phyloP scores from a whole-genome alignment of 768 basidiomycete genomes.

The Filobasidium wieringae region DNA sequence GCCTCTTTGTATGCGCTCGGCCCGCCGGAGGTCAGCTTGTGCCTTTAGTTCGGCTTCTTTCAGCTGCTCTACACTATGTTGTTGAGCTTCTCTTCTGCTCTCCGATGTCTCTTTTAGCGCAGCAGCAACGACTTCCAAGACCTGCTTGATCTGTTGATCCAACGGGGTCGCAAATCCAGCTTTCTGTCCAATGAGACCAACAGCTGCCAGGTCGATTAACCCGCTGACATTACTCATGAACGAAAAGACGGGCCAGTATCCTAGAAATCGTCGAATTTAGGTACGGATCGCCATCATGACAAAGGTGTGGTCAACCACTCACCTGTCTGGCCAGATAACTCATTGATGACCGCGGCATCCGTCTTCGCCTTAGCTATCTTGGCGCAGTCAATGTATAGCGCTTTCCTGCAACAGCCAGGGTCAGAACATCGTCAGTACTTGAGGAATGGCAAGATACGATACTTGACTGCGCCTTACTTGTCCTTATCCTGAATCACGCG shows the following conservation, averaged over 20 bases:
- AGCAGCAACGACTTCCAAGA: conserved; percentile 63
- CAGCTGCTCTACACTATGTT: conserved; percentile 34
- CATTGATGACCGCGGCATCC: conserved; percentile 56
- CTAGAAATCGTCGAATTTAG: conserved; percentile 14
- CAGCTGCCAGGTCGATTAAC: conserved; percentile 78
- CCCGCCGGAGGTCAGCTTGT: conserved; percentile 36
- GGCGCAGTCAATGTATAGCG: conserved; percentile 72
- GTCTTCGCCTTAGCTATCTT: conserved; percentile 51
- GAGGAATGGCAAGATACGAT: no score
- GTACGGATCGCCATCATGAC: no score
- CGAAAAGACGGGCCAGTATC: conserved; percentile 65
- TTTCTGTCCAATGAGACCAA: conserved; percentile 93
- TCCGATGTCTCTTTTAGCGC: conserved; percentile 54
- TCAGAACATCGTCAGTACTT: no score
- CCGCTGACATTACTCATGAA: conserved; percentile 69
- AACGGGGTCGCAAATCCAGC: conserved; percentile 73
- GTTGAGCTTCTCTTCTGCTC: conserved; percentile 41
- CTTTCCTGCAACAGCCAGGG: conserved; percentile 53
- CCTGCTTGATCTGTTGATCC: conserved; percentile 67
- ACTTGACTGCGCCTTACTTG: conserved; percentile 20
- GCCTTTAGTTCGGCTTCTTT: conserved; percentile 41
- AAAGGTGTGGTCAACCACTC: conserved; percentile 39
- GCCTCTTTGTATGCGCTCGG: conserved; percentile 49
- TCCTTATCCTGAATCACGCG: conserved; percentile 34
- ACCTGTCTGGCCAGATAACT: conserved; percentile 69